Conservation (phyloP, 257 asterid genomes). For the Ligustrum vulgare region DNA sequence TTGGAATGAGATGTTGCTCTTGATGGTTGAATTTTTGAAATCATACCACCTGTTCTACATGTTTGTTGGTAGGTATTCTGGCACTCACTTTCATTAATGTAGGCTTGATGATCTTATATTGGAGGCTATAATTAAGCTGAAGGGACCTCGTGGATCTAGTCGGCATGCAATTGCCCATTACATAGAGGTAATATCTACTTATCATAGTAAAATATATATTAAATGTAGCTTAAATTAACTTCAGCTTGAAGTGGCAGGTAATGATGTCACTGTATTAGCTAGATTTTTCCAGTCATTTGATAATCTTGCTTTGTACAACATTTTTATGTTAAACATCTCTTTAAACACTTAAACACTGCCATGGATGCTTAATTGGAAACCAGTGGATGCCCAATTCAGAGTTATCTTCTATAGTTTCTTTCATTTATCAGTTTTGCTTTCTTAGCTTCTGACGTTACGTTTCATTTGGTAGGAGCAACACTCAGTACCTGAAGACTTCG, state of each 20-base stretch:
- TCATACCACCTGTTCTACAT: constrained; percentile 4
- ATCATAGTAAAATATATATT: not conserved
- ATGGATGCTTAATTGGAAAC: constrained; percentile 5
- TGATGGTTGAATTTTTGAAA: not conserved
- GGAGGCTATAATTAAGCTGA: constrained; percentile 83
- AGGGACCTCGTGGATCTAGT: constrained; percentile 92
- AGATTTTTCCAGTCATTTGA: not conserved
- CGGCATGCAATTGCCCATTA: constrained; percentile 58
- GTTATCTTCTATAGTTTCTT: constrained; percentile 1
- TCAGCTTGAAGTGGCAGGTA: not conserved
- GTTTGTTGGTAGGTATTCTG: constrained; percentile 17
- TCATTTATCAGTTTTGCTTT: not conserved
- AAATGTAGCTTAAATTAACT: constrained; percentile 6
- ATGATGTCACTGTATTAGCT: constrained; percentile 7
- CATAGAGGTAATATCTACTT: constrained; percentile 61
- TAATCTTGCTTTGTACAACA: not conserved
- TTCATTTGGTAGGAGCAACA: constrained; percentile 58
- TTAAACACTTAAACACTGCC: not conserved
- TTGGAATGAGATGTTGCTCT: constrained; percentile 1
- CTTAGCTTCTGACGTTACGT: constrained; percentile 16
- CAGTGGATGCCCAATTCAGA: not conserved
- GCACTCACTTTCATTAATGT: constrained; percentile 25
- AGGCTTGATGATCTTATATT: constrained; percentile 77
- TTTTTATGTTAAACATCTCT: not conserved
- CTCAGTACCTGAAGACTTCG: constrained; percentile 57